A percentile compares a stretch with the other conserved stretches of the same genome.
phyloP scores from a whole-genome alignment of 257 asterid species.

The Marsdenia floribunda region DNA sequence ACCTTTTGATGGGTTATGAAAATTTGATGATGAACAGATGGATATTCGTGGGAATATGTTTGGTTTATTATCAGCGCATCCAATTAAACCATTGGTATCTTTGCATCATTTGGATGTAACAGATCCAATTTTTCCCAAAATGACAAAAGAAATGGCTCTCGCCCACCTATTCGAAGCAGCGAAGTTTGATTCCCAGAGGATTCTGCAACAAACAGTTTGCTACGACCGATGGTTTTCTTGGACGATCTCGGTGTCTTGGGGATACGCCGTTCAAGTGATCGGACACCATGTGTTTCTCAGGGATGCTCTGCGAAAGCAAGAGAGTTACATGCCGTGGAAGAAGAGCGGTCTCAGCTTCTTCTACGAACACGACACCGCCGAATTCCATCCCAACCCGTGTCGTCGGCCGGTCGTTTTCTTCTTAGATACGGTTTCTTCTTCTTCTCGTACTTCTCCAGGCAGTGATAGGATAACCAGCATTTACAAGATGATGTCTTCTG shows the following conservation, averaged over 20 bases:
- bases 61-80: constrained; percentile 72
- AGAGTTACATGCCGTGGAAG: constrained; percentile 55
- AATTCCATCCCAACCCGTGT: constrained; percentile 48
- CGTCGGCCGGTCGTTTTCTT: constrained; percentile 48
- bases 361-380: constrained; percentile 31
- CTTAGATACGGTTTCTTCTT: constrained; percentile 21
- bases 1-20: neutral
- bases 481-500: constrained; percentile 35
- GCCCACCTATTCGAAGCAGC: constrained; percentile 49
- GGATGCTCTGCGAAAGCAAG: constrained; percentile 47
- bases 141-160: constrained; percentile 40
- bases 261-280: constrained; percentile 66
- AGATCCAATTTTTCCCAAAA: constrained; percentile 63
- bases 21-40: constrained; percentile 40
- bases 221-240: constrained; percentile 66
- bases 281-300: constrained; percentile 38
- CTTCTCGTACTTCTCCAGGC: neutral
- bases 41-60: constrained; percentile 65
- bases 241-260: constrained; percentile 86
- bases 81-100: constrained; percentile 52
- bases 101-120: constrained; percentile 54
- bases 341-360: constrained; percentile 20
- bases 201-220: constrained; percentile 76
- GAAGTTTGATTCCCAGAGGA: constrained; percentile 50
- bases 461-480: constrained; percentile 31